Evolutionary conservation across 2,329 filamentous ascomycete genomes (phyloP).

Genomic region (Aplosporella prunicola): DNA sequence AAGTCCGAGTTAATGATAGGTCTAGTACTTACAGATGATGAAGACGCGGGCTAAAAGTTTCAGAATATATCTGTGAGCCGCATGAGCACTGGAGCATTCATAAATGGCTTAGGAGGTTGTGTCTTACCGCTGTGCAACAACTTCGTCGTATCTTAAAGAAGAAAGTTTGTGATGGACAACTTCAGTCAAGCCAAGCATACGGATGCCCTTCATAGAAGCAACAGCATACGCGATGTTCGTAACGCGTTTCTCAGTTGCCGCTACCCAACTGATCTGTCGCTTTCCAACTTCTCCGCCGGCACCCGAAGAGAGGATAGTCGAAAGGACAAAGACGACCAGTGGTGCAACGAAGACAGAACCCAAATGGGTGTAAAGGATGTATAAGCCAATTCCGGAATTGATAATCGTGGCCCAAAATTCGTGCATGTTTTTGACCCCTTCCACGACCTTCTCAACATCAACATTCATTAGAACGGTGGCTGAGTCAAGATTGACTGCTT

Average conservation of each 20-base stretch:
- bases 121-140: slow-evolving; percentile 10
- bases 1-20: background rate
- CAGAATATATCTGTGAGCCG: slow-evolving; percentile 9
- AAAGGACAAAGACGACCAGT: slow-evolving; percentile 14
- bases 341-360: slow-evolving; percentile 19
- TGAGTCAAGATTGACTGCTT: slow-evolving; percentile 14
- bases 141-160: slow-evolving; percentile 16
- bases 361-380: slow-evolving; percentile 20
- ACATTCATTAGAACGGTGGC: slow-evolving; percentile 23
- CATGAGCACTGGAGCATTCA: background rate
- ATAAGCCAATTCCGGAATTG: slow-evolving; percentile 15
- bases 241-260: slow-evolving; percentile 17
- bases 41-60: slow-evolving; percentile 14
- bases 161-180: slow-evolving; percentile 15
- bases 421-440: slow-evolving; percentile 15
- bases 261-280: slow-evolving; percentile 16
- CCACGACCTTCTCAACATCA: slow-evolving; percentile 21
- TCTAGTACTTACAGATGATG: slow-evolving; percentile 11
- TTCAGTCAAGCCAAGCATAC: slow-evolving; percentile 18
- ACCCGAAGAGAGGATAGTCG: slow-evolving; percentile 11
- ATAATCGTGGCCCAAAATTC: slow-evolving; percentile 19
- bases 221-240: slow-evolving; percentile 16
- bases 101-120: background rate
- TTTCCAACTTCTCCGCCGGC: slow-evolving; percentile 15
- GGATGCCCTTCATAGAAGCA: slow-evolving; percentile 18